phyloP scores from a whole-genome alignment of 306 rosid species.

The Prinsepia uniflora region DNA sequence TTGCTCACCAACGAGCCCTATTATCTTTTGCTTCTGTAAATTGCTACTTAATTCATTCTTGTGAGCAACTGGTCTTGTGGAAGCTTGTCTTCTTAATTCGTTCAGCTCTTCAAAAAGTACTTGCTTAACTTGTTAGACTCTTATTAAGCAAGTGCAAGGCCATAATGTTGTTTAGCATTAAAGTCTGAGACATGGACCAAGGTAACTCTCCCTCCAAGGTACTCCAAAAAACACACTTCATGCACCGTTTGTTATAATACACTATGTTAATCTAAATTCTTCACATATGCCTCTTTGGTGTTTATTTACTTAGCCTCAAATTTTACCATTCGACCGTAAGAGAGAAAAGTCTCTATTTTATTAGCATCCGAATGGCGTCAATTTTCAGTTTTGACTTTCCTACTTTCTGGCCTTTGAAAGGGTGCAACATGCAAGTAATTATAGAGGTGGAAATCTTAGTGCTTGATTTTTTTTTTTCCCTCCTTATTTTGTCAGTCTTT shows the following conservation, averaged over 20 bases:
- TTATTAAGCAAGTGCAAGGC: not conserved
- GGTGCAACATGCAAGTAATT: not conserved
- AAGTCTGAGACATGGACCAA: slow-evolving; percentile 19
- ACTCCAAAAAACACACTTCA: not conserved
- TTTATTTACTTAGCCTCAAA: not conserved
- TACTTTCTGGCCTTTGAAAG: too few relatives aligned
- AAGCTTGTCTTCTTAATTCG: not conserved
- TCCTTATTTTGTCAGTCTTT: not conserved
- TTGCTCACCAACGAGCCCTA: not conserved
- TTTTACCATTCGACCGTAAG: not conserved
- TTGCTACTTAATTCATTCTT: not conserved
- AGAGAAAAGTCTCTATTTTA: too few relatives aligned
- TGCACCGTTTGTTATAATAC: too few relatives aligned
- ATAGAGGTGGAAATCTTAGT: not conserved
- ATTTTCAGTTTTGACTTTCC: not conserved
- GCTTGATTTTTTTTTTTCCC: not conserved
- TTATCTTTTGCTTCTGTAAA: not conserved
- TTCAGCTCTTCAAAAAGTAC: not conserved
- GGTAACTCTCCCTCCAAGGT: slow-evolving; percentile 10
- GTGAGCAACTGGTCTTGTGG: not conserved
- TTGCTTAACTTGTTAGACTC: not conserved
- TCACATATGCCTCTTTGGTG: too few relatives aligned
- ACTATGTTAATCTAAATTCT: too few relatives aligned
- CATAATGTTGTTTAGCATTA: slow-evolving; percentile 11
- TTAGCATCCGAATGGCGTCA: not conserved